Evolutionary conservation across 306 rosid species (phyloP).

Genomic region (Lathyrus sativus): DNA sequence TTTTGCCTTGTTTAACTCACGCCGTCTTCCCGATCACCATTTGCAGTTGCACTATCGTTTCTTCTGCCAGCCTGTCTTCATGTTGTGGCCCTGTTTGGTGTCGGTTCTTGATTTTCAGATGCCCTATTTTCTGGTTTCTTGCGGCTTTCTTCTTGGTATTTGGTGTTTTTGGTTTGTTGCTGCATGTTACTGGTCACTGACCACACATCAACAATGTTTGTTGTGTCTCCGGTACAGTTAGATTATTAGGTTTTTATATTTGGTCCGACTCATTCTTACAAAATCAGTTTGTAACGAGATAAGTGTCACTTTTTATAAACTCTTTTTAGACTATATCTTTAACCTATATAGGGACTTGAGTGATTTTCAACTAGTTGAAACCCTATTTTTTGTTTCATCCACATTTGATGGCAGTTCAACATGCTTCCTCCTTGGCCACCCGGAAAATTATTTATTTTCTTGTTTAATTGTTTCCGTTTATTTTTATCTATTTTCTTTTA

Average conservation of each 20-base stretch:
- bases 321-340: no score
- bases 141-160: background rate
- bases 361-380: background rate
- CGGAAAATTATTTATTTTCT: no score
- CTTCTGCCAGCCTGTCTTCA: background rate
- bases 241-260: no score
- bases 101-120: background rate
- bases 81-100: background rate
- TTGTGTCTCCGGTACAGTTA: no score
- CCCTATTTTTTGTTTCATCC: background rate
- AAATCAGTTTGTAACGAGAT: no score
- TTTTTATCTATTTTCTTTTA: no score
- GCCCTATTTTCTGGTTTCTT: background rate
- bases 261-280: no score
- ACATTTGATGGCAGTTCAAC: background rate
- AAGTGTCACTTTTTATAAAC: no score
- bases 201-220: no score
- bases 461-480: no score
- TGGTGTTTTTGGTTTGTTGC: background rate
- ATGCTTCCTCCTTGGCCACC: background rate
- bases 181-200: background rate
- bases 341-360: background rate
- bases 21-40: slow-evolving; percentile 4
- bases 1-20: background rate
- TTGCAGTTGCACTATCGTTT: background rate